These are phyloP conservation scores for Dendrostoma leiphaemia DNA, from an alignment of 2,329 filamentous ascomycete species.

Conservation along the genomic window DNA sequence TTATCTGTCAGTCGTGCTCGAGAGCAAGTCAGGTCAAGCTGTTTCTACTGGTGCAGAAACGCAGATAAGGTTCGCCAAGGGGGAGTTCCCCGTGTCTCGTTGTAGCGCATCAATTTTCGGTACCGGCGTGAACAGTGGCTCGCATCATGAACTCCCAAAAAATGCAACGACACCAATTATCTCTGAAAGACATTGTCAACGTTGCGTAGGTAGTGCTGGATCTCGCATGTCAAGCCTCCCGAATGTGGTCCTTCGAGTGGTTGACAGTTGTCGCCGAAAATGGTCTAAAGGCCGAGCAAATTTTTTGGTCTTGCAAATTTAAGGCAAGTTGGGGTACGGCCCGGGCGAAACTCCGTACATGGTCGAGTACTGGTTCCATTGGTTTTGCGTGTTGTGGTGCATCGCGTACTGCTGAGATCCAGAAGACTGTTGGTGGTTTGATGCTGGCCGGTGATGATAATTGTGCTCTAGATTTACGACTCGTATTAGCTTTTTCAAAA, in stretches of 20 bases:
- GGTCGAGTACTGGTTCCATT: constrained; percentile 28
- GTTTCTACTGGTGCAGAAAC: not conserved
- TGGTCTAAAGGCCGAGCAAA: not conserved
- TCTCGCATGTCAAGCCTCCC: constrained; percentile 7
- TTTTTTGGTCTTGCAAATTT: not conserved
- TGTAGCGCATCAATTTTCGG: not conserved
- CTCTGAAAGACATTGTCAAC: not conserved
- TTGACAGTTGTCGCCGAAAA: not conserved
- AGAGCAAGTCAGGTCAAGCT: constrained; percentile 1
- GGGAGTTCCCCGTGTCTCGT: constrained; percentile 1
- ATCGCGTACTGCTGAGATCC: constrained; percentile 30
- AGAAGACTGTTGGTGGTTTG: constrained; percentile 28
- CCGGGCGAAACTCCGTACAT: constrained; percentile 31
- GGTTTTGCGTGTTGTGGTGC: constrained; percentile 31
- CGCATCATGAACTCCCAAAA: not conserved
- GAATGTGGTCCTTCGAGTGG: constrained; percentile 1
- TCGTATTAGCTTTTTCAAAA: constrained; percentile 23
- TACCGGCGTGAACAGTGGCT: not conserved
- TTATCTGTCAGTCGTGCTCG: constrained; percentile 6
- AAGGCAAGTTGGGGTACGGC: constrained; percentile 29
- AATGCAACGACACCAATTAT: not conserved
- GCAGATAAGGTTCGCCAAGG: constrained; percentile 13
- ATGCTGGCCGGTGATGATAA: constrained; percentile 23
- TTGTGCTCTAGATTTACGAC: constrained; percentile 28
- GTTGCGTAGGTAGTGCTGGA: constrained; percentile 3